phyloP scores from a whole-genome alignment of 192 early-diverging fungal genomes.

The Podila horticola region DNA sequence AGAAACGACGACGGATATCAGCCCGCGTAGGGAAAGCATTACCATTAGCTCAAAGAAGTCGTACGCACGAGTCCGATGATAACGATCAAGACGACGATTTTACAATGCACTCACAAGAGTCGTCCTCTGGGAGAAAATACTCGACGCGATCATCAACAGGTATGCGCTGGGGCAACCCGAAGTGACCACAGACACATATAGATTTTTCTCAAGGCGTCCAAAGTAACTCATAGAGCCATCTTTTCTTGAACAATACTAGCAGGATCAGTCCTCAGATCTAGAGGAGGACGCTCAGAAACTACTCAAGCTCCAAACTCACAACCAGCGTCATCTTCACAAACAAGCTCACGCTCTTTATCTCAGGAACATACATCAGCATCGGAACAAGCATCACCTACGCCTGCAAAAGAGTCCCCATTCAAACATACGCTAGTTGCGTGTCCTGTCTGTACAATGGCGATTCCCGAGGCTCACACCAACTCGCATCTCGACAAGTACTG shows the following conservation, averaged over 20 bases:
- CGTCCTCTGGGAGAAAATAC: slow-evolving; percentile 7
- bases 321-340: background rate
- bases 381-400: background rate
- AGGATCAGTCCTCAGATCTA: slow-evolving; percentile 33
- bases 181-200: no score
- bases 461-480: slow-evolving; percentile 35
- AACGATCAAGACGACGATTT: slow-evolving; percentile 38
- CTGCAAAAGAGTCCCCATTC: background rate
- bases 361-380: background rate
- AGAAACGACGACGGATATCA: slow-evolving; percentile 42
- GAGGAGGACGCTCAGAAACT: slow-evolving; percentile 8
- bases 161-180: background rate
- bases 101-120: slow-evolving; percentile 5
- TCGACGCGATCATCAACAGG: slow-evolving; percentile 5
- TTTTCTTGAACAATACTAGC: background rate
- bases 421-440: slow-evolving; percentile 24
- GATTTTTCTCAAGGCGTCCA: no score
- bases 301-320: slow-evolving; percentile 1
- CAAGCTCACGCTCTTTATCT: background rate
- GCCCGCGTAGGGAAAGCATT: slow-evolving; percentile 4
- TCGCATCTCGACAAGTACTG: slow-evolving; percentile 41
- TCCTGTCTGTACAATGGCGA: slow-evolving; percentile 18
- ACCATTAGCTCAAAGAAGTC: background rate
- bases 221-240: no score
- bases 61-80: background rate